Conservation (phyloP, 2,329 filamentous ascomycete genomes). For the Exophiala calicioides region DNA sequence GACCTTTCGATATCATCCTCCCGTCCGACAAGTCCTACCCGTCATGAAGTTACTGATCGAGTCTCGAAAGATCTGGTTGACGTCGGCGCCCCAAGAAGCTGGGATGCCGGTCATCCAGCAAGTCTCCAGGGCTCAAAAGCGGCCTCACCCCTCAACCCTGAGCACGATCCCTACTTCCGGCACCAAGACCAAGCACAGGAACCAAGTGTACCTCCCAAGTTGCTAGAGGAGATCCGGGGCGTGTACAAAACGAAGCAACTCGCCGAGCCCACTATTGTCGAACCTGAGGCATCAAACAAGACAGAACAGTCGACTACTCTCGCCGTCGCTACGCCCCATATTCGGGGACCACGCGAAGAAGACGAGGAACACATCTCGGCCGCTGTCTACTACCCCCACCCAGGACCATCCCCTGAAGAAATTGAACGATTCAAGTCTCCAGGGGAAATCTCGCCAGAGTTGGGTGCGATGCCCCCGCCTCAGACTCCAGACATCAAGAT, state of each 20-base stretch:
- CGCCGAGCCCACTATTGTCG: not conserved
- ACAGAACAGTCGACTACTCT: not conserved
- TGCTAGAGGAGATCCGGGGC: slow-evolving; percentile 55
- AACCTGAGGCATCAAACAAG: not conserved
- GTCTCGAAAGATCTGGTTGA: slow-evolving; percentile 15
- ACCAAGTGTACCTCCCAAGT: slow-evolving; percentile 47
- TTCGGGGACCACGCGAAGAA: slow-evolving; percentile 56
- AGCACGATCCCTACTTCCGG: slow-evolving; percentile 32
- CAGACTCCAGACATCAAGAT: slow-evolving; percentile 5
- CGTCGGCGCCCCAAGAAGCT: not conserved
- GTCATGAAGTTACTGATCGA: slow-evolving; percentile 9
- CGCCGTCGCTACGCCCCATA: slow-evolving; percentile 3
- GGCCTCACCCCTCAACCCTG: slow-evolving; percentile 11
- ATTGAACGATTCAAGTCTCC: slow-evolving; percentile 30
- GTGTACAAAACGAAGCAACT: slow-evolving; percentile 7
- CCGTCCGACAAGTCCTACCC: slow-evolving; percentile 15
- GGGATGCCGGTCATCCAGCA: slow-evolving; percentile 3
- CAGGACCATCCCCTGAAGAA: slow-evolving; percentile 51
- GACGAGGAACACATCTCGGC: slow-evolving; percentile 66
- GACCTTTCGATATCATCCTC: slow-evolving; percentile 14
- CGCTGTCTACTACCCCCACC: slow-evolving; percentile 65
- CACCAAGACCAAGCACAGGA: slow-evolving; percentile 36
- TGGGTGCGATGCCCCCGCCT: slow-evolving; percentile 7
- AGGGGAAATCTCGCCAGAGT: slow-evolving; percentile 19
- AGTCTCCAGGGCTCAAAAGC: slow-evolving; percentile 4